Evolutionary conservation across 805 yeast genomes (phyloP), one percentile per base, ranked within the genome.

Genomic region (Lachancea fermentati): DNA sequence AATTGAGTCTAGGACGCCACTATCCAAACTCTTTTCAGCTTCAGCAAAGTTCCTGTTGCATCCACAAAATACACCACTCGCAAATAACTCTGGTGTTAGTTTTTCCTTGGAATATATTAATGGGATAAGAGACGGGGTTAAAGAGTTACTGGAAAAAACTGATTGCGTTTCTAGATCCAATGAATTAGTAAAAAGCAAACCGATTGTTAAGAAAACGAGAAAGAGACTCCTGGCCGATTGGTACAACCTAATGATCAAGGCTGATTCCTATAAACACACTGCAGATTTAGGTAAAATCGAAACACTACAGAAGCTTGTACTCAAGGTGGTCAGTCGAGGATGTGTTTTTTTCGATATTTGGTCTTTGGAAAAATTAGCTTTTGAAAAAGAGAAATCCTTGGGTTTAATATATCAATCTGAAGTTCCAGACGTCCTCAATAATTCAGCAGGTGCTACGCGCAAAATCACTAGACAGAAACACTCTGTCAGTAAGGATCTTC

Each of bases 101-200:
- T 79, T 79, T 50, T 73, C 81, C 24, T 71, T 77, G 17, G 62
- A 67, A 30, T 69, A 71, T 22, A 71, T 85, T 38, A 84, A 84
- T 52, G 70, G 76, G 11, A 78, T 85, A 2, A 69, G 89, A 44
- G 85, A 81, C 57, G 91, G 93, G 24, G 85, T 85, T 2, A 70
- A 85, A 45, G 55, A 67, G 13, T 63, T 85, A 36, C 62, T 85
- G 26, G 80, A 78, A 44, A 71, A 74, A 38, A 82, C 91, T 0
- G 81, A 79, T 44, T 83, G 91, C 62, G 72, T 85, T 14, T 83
- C 93, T 1, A 67, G 93, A 48, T 76, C 87, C 1, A 80, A 81
- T 48, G 79, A 78, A 22, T 69, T 82, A 34, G 89, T 85, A 4
- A 76, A 78, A 46, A 71, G 72, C 45, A 71, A 75, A 37, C 80